Evolutionary conservation across 1,284 basidiomycete species (phyloP).

Genomic region (Apiotrichum sp.): DNA sequence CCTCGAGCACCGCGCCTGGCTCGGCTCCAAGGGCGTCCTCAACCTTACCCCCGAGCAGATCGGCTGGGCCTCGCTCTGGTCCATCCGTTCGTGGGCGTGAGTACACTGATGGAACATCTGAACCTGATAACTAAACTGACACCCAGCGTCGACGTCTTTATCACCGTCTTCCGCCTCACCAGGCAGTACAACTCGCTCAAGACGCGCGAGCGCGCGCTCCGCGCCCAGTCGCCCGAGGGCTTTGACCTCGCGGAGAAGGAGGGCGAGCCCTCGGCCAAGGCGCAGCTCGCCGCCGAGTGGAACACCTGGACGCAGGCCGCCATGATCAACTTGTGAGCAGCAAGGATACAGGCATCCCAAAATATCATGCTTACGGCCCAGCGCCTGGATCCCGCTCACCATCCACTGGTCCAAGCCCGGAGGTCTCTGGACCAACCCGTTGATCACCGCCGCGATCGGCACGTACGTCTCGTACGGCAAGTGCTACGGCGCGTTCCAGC

Average conservation of each 20-base stretch:
- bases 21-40: slow-evolving; percentile 38
- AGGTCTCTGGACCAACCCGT: slow-evolving; percentile 39
- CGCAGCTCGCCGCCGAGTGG: slow-evolving; percentile 27
- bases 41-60: slow-evolving; percentile 21
- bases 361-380: slow-evolving; percentile 6
- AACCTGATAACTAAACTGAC: too few species aligned
- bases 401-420: slow-evolving; percentile 42
- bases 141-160: slow-evolving; percentile 35
- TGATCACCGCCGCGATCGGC: slow-evolving; percentile 33
- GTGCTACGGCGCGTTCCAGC: slow-evolving; percentile 10
- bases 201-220: slow-evolving; percentile 19
- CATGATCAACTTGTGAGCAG: slow-evolving; percentile 32
- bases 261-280: slow-evolving; percentile 6
- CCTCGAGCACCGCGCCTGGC: slow-evolving; percentile 40
- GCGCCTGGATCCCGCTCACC: slow-evolving; percentile 44
- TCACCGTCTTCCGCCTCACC: slow-evolving; percentile 32
- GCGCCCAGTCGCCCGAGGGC: slow-evolving; percentile 29
- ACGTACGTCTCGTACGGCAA: slow-evolving; percentile 11
- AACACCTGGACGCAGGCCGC: slow-evolving; percentile 27
- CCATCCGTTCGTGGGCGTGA: slow-evolving; percentile 42
- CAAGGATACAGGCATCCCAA: too few species aligned
- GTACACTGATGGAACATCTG: slow-evolving; percentile 8
- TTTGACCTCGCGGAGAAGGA: slow-evolving; percentile 30
- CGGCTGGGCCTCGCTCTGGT: background rate
- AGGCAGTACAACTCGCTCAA: slow-evolving; percentile 20